Conservation (phyloP, 2,329 filamentous ascomycete genomes). For the Amphichorda felina region DNA sequence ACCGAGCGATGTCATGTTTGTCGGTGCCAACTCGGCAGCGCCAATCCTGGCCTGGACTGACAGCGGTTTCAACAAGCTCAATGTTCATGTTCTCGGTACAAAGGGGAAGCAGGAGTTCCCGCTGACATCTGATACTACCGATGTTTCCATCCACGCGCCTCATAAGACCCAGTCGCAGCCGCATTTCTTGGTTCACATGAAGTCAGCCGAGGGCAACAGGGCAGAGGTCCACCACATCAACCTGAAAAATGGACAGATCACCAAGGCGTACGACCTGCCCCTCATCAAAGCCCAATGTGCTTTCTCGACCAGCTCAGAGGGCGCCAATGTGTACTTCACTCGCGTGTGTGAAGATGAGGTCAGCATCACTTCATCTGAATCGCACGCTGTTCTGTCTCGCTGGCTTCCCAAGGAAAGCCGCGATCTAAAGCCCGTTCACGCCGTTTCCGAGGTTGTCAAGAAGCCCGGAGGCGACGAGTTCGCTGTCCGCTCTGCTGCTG, state of each 20-base stretch:
- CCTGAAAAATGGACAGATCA: constrained; percentile 53
- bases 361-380: constrained; percentile 61
- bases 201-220: constrained; percentile 59
- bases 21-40: constrained; percentile 63
- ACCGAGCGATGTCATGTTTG: constrained; percentile 56
- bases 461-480: constrained; percentile 52
- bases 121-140: constrained; percentile 31
- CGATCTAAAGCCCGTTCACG: constrained; percentile 44
- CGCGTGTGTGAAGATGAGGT: constrained; percentile 67
- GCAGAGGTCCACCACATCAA: constrained; percentile 82
- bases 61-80: constrained; percentile 46
- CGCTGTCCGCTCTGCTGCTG: constrained; percentile 66
- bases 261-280: constrained; percentile 73
- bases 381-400: constrained; percentile 61
- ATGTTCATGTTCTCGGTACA: constrained; percentile 58
- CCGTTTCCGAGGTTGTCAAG: constrained; percentile 71
- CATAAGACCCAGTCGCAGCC: constrained; percentile 58
- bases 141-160: constrained; percentile 61
- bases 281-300: constrained; percentile 57
- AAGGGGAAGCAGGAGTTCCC: constrained; percentile 43
- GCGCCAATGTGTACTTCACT: constrained; percentile 81
- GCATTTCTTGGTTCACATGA: constrained; percentile 78
- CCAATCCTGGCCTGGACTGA: constrained; percentile 70
- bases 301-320: constrained; percentile 67
- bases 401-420: constrained; percentile 48